Evolutionary conservation across 169 alveolate species (phyloP).

Genomic region (Plasmodium vinckei): DNA sequence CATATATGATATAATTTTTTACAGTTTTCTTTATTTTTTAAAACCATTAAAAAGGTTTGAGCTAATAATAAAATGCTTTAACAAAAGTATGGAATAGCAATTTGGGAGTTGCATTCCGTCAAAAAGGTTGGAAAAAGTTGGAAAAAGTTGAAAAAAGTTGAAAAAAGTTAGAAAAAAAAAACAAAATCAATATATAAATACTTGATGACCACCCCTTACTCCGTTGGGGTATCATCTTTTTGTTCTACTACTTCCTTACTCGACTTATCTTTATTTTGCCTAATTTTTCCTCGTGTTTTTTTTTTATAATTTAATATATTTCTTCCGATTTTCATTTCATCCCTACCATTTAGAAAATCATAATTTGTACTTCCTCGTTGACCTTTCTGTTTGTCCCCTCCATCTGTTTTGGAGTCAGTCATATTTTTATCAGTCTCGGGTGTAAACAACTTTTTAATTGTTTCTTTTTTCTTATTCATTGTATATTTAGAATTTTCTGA

Average conservation of each 20-base stretch:
- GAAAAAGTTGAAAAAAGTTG: too few species aligned
- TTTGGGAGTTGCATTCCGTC: too few species aligned
- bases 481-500: neutral
- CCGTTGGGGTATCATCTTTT: neutral
- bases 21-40: too few species aligned
- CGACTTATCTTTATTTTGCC: slow-evolving; percentile 16
- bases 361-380: neutral
- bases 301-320: slow-evolving; percentile 57
- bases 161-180: too few species aligned
- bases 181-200: too few species aligned
- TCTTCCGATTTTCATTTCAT: slow-evolving; percentile 52
- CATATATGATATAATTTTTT: too few species aligned
- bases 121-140: too few species aligned
- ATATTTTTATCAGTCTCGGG: neutral
- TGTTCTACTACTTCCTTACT: neutral
- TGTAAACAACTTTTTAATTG: slow-evolving; percentile 38
- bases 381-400: neutral
- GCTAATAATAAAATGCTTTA: too few species aligned
- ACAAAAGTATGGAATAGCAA: too few species aligned
- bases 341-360: slow-evolving; percentile 8
- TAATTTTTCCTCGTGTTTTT: slow-evolving; percentile 14
- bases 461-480: slow-evolving; percentile 29
- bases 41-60: too few species aligned
- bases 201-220: neutral
- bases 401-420: neutral